phyloP scores from a whole-genome alignment of 2,329 filamentous ascomycete species.

The Huntiella bhutanensis region DNA sequence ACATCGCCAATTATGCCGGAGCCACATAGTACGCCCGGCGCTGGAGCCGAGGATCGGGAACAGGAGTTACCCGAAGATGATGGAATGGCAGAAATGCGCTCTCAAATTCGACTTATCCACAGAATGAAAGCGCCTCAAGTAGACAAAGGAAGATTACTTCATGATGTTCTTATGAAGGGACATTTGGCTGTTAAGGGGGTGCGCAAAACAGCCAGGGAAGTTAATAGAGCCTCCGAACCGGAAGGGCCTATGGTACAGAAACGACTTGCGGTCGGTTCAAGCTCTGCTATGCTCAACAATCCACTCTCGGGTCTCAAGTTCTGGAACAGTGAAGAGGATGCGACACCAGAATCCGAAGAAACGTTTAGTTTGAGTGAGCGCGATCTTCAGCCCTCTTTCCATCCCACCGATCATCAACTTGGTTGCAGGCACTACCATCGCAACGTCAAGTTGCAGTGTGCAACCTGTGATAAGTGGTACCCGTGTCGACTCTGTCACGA shows the following conservation, averaged over 20 bases:
- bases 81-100: constrained; percentile 51
- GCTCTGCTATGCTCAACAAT: constrained; percentile 13
- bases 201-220: neutral
- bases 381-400: constrained; percentile 44
- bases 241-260: constrained; percentile 15
- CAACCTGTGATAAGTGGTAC: constrained; percentile 77
- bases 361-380: constrained; percentile 35
- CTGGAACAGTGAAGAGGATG: constrained; percentile 23
- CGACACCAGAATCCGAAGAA: constrained; percentile 15
- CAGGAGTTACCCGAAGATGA: constrained; percentile 47
- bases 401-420: constrained; percentile 27
- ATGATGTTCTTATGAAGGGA: constrained; percentile 49
- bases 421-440: constrained; percentile 88
- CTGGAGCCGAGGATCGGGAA: neutral
- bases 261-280: constrained; percentile 11
- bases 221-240: neutral
- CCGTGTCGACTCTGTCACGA: constrained; percentile 93
- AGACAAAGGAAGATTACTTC: constrained; percentile 55
- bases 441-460: constrained; percentile 92
- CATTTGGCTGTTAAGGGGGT: constrained; percentile 24
- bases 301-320: constrained; percentile 36
- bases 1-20: neutral
- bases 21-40: neutral
- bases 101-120: constrained; percentile 51
- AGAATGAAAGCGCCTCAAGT: constrained; percentile 33